Percentiles rank a stretch among this genome's conserved stretches.
phyloP scores from a whole-genome alignment of 2,329 filamentous ascomycete species.

The Coniochaeta sp. region DNA sequence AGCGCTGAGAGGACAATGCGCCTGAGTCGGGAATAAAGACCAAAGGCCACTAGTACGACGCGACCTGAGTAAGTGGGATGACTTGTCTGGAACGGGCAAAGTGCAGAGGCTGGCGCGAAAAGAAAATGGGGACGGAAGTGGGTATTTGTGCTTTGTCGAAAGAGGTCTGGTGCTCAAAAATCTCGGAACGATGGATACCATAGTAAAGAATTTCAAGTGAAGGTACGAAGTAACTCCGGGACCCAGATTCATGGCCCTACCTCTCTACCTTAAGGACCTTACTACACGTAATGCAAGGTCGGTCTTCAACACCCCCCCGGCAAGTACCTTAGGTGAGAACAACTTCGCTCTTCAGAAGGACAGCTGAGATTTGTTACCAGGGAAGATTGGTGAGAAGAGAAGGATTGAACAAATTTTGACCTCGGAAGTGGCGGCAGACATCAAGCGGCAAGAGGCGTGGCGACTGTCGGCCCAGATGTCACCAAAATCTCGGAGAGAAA shows the following conservation, averaged over 20 bases:
- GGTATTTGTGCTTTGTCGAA: background rate
- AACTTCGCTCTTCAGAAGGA: background rate
- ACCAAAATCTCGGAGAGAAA: background rate
- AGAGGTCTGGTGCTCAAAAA: background rate
- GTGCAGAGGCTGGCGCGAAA: background rate
- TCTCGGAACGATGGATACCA: background rate
- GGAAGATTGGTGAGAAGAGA: background rate
- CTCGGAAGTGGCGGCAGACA: background rate
- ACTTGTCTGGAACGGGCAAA: background rate
- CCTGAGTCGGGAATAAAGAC: background rate
- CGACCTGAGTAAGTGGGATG: conserved; percentile 1
- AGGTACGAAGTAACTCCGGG: background rate
- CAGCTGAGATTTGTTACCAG: background rate
- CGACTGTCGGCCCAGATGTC: background rate
- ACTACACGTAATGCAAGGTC: no score
- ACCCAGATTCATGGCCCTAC: background rate
- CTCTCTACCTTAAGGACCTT: background rate
- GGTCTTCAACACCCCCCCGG: background rate
- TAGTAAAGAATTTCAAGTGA: background rate
- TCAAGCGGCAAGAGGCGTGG: background rate
- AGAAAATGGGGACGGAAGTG: background rate
- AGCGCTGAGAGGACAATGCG: background rate
- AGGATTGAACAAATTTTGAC: background rate
- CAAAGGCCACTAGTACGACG: background rate
- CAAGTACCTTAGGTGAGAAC: background rate